Percentiles rank a stretch among this genome's conserved stretches.
Evolutionary conservation across 2,329 filamentous ascomycete species (phyloP).

Genomic region (Leptographium galeiforme): DNA sequence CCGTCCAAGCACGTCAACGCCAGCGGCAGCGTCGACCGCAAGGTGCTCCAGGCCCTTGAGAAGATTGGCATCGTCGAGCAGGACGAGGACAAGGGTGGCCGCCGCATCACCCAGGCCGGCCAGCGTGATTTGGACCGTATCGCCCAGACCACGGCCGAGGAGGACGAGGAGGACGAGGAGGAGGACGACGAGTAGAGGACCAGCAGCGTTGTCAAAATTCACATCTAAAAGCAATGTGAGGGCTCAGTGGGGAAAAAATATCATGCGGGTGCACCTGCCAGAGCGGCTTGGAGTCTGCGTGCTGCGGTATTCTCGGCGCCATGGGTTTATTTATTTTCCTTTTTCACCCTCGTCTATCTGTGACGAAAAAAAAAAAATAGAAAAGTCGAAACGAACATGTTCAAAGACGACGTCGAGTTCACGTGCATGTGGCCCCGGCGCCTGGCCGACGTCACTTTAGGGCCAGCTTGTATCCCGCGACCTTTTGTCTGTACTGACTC

Average conservation of each 20-base stretch:
- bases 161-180: constrained; percentile 50
- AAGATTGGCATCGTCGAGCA: constrained; percentile 98
- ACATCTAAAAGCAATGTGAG: background rate
- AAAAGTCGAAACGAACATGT: background rate
- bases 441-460: too few relatives aligned
- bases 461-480: too few relatives aligned
- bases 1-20: constrained; percentile 94
- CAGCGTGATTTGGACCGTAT: constrained; percentile 99
- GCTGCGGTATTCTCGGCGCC: constrained; percentile 6
- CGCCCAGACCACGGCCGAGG: constrained; percentile 66
- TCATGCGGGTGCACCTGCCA: background rate
- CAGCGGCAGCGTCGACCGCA: constrained; percentile 90
- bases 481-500: too few relatives aligned
- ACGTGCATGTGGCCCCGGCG: too few relatives aligned
- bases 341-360: background rate
- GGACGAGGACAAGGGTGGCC: constrained; percentile 96
- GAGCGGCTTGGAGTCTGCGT: background rate
- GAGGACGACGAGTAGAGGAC: constrained; percentile 34
- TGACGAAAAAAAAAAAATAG: constrained; percentile 3
- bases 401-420: too few relatives aligned
- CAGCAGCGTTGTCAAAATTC: background rate
- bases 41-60: constrained; percentile 93
- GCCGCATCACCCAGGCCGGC: constrained; percentile 93
- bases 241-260: background rate
- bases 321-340: constrained; percentile 4